Conservation (phyloP, 2,329 filamentous ascomycete species). For the Diplodia corticola region DNA sequence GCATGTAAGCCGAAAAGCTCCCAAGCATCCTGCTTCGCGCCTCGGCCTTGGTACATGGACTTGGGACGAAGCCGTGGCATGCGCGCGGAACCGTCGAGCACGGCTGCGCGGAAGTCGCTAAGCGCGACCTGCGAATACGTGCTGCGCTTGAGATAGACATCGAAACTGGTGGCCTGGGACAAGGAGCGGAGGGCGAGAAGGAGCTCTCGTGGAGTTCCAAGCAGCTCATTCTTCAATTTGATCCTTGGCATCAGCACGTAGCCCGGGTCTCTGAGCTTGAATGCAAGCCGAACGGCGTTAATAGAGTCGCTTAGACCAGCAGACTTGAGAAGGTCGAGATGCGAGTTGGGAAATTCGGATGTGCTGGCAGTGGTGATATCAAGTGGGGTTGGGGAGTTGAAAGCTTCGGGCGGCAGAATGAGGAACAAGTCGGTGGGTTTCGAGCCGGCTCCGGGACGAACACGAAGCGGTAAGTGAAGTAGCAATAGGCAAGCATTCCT, state of each 20-base stretch:
- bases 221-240: not conserved
- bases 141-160: constrained; percentile 9
- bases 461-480: constrained; percentile 1
- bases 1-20: not conserved
- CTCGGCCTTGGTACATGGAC: constrained; percentile 2
- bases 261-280: not conserved
- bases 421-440: constrained; percentile 8
- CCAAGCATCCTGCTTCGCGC: constrained; percentile 9
- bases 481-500: not conserved
- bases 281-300: not conserved
- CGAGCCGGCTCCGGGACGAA: not conserved
- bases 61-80: not conserved
- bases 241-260: constrained; percentile 14
- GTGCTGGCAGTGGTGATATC: not conserved
- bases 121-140: constrained; percentile 10
- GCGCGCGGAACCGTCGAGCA: not conserved
- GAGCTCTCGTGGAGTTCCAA: not conserved
- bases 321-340: not conserved
- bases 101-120: not conserved
- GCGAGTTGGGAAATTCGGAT: not conserved
- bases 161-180: not conserved
- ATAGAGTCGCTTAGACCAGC: not conserved
- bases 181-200: not conserved
- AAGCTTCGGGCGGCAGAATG: not conserved
- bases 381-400: not conserved